phyloP scores from a whole-genome alignment of 2,329 filamentous ascomycete genomes.

The Neonectria magnoliae region DNA sequence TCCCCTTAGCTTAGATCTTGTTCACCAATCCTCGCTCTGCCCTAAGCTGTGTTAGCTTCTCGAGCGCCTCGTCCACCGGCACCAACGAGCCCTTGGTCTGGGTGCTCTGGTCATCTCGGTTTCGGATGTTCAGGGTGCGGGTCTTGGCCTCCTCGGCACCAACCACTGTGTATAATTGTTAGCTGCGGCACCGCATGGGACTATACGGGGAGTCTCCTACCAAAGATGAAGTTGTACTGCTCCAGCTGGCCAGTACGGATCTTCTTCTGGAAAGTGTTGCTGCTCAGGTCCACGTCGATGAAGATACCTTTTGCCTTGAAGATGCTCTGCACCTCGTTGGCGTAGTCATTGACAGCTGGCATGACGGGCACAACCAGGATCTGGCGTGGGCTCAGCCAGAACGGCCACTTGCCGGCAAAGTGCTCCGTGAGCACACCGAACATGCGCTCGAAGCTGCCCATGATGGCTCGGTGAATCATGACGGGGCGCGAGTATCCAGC shows the following conservation, averaged over 20 bases:
- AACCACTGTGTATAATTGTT: slow-evolving; percentile 57
- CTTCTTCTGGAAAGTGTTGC: slow-evolving; percentile 91
- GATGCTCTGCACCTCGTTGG: slow-evolving; percentile 75
- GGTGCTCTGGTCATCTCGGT: slow-evolving; percentile 70
- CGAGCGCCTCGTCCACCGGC: slow-evolving; percentile 64
- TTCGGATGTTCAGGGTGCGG: slow-evolving; percentile 70
- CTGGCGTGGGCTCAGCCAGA: slow-evolving; percentile 88
- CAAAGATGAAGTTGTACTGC: slow-evolving; percentile 87
- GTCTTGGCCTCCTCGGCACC: slow-evolving; percentile 70
- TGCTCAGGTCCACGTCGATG: slow-evolving; percentile 66
- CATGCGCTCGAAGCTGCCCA: slow-evolving; percentile 74
- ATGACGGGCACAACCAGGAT: slow-evolving; percentile 71
- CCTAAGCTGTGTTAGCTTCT: slow-evolving; percentile 64
- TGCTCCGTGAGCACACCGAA: slow-evolving; percentile 84
- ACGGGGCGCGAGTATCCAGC: slow-evolving; percentile 81
- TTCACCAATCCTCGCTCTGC: slow-evolving; percentile 55
- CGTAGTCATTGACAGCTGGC: slow-evolving; percentile 82
- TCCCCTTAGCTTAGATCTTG: slow-evolving; percentile 42
- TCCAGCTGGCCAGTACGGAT: slow-evolving; percentile 82
- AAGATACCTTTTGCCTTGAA: slow-evolving; percentile 76
- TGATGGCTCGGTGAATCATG: slow-evolving; percentile 87
- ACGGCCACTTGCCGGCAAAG: slow-evolving; percentile 88
- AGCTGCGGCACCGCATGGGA: slow-evolving; percentile 13
- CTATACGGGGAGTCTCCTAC: slow-evolving; percentile 49
- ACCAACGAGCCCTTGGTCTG: slow-evolving; percentile 70